Conservation (phyloP, 345 rosid species). For the Theobroma cacao region DNA sequence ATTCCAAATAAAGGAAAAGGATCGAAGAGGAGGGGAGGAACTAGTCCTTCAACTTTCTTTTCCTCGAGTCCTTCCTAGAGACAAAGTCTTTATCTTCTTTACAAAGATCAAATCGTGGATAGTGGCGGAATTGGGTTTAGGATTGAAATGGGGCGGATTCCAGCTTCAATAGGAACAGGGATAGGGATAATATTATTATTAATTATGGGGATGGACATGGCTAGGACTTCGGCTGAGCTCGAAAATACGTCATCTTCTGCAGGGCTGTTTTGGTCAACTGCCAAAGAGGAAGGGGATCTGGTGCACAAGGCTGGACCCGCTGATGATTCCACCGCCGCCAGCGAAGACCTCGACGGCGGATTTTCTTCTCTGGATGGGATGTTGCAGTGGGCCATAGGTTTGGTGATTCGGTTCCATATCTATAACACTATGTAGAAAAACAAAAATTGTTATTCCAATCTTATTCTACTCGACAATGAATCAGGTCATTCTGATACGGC, state of each 20-base stretch:
- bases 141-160: slow-evolving; percentile 8
- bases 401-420: neutral
- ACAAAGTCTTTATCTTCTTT: too few relatives aligned
- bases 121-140: neutral
- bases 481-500: slow-evolving; percentile 89
- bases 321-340: slow-evolving; percentile 43
- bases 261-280: slow-evolving; percentile 60
- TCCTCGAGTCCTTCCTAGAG: too few relatives aligned
- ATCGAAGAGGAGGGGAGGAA: too few relatives aligned
- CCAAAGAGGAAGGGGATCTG: slow-evolving; percentile 61
- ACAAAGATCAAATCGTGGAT: neutral
- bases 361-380: slow-evolving; percentile 89
- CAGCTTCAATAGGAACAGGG: neutral
- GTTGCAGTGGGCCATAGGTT: slow-evolving; percentile 98
- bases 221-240: slow-evolving; percentile 30
- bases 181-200: slow-evolving; percentile 16
- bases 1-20: too few relatives aligned
- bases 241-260: slow-evolving; percentile 42
- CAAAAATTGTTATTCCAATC: neutral
- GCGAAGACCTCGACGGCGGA: slow-evolving; percentile 74
- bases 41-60: too few relatives aligned
- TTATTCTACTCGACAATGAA: neutral
- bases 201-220: slow-evolving; percentile 13
- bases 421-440: neutral
- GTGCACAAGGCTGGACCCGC: slow-evolving; percentile 38